phyloP scores from a whole-genome alignment of 805 yeast species.

The Wickerhamomyces bisporus region DNA sequence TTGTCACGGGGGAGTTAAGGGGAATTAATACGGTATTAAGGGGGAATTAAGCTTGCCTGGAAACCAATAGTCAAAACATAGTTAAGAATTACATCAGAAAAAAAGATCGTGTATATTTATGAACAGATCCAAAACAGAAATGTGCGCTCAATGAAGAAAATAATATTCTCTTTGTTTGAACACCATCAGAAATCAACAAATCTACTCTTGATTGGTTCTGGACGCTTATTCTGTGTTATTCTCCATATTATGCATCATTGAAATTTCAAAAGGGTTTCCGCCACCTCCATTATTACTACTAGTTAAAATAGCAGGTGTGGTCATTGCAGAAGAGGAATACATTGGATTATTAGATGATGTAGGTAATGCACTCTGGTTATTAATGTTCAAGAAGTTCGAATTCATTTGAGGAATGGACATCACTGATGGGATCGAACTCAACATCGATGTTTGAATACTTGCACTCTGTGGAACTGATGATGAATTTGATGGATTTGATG shows the following conservation, averaged over 20 bases:
- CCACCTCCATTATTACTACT: background rate
- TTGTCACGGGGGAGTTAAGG: too few relatives aligned
- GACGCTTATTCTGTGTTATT: background rate
- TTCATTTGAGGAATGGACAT: constrained; percentile 26
- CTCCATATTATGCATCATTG: constrained; percentile 16
- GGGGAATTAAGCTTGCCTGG: too few relatives aligned
- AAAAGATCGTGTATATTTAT: too few relatives aligned
- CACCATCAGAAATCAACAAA: too few relatives aligned
- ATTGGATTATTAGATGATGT: background rate
- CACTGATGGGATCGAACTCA: constrained; percentile 25
- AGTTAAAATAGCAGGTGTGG: constrained; percentile 16
- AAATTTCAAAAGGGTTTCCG: constrained; percentile 22
- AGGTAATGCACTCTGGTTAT: background rate
- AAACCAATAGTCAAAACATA: too few relatives aligned
- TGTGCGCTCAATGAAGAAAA: too few relatives aligned
- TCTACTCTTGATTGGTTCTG: too few relatives aligned
- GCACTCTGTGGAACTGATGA: constrained; percentile 7
- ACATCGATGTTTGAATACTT: constrained; percentile 15
- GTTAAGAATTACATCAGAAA: too few relatives aligned
- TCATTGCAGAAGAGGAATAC: background rate
- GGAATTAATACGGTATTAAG: too few relatives aligned
- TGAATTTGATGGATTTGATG: constrained; percentile 17
- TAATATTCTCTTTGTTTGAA: too few relatives aligned
- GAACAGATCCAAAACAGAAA: too few relatives aligned
- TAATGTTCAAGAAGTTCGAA: background rate